Evolutionary conservation across 2,329 filamentous ascomycete genomes (phyloP), one percentile per base, ranked within the genome.

Genomic region (Pseudopithomyces chartarum): DNA sequence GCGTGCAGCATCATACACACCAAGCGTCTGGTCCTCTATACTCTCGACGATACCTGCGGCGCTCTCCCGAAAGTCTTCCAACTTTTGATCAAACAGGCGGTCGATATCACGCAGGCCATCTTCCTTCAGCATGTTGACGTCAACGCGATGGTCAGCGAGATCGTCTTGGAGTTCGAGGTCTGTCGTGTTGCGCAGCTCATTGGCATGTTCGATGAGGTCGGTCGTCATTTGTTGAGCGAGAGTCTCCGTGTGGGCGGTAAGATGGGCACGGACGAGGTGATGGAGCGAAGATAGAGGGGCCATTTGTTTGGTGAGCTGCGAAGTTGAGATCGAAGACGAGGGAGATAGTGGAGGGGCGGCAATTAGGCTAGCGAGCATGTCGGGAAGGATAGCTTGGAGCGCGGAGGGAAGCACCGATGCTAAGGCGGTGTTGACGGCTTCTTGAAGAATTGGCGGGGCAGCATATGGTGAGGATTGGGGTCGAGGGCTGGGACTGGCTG

Each of bases 1-100:
- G 70, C 15, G 34, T 5, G 34, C 34, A 36, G 5, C 34, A 36
- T n/a, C 34, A 5, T 13, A n/a, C 11, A n/a, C 34, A 11, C 15
- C 34, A 11, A 36, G 34, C 11, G 34, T 36, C 17, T 48, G 26
- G 11, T 29, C 13, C 23, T 40, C 47, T 8, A 40, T 20, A 15
- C 13, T 23, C 13, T 42, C 34, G 3, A 40, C 34, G 17, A 50
- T 26, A 17, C 17, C 47, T 5, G 34, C 22, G 2, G 47, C 20
- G 17, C 12, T n/a, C 22, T 50, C 47, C 20, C 20, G 20, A 11
- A 50, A 19, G n/a, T 50, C 47, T 13, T 50, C 22, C 15, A 50
- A 15, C 34, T 32, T 42, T 2, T 15, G 34, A n/a, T 50, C 47
- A 34, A 22, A 50, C 8, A 40, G 6, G 8, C 34, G 20, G 13